Evolutionary conservation across 345 rosid species (phyloP), one percentile per base, ranked within the genome.

Genomic region (Eucalyptus sp.): DNA sequence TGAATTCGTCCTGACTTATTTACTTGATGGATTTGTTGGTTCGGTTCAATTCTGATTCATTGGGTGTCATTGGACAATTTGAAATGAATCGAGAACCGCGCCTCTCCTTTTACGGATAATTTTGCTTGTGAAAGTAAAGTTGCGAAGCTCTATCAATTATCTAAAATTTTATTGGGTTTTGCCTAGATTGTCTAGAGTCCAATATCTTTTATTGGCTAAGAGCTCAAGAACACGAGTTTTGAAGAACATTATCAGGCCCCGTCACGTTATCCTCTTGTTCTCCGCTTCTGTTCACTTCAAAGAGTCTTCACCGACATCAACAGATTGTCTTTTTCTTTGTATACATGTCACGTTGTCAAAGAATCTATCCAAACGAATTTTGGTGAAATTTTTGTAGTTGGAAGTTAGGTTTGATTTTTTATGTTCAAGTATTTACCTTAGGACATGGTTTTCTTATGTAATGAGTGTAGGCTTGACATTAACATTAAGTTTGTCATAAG

Each of bases 61-160:
- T 1, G 1, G 15, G 1, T 71, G 22, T 71, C 6, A 71, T 71
- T 33, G 46, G 44, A 71, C 20, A 13, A 71, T 71, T 0, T 71
- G 8, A 37, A 20, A 37, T 37, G 27, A 71, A 37, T 18, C 2
- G 7, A 9, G 44, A 71, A 3, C 4, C 2, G 2, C 10, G 0
- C 11, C 11, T 18, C 13, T 33, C 3, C 16, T 33, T 31, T 15
- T 66, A 31, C 7, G 2, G 43, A 31, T 68, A 68, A 33, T 9
- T 33, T 68, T 33, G 80, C 7, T 71, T 2, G 25, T 17, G 13
- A 68, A 33, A 68, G 9, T 68, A 33, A 8, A 17, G 13, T 33
- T 17, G 80, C 0, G 10, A 76, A 37, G 27, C 27, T 20, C 15
- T 37, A 37, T 41, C 83, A 20, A 18, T 76, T 37, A 37, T 76